A percentile compares a stretch with the other conserved stretches of the same genome.
phyloP scores from a whole-genome alignment of 345 rosid species.

The Aethionema arabicum region DNA sequence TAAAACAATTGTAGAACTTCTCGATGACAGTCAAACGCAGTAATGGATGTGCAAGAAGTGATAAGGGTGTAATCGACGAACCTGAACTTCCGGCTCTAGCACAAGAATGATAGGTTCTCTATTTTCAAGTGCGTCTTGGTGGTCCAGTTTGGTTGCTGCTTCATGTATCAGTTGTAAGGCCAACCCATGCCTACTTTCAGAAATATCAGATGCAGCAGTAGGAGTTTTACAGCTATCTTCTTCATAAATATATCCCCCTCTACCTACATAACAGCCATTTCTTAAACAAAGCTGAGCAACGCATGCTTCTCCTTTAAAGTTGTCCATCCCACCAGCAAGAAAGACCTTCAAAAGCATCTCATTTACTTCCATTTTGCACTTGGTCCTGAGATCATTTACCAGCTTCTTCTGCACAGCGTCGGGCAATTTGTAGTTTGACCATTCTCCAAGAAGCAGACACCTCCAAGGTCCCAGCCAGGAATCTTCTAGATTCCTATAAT shows the following conservation, averaged over 20 bases:
- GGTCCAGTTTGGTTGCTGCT: conserved; percentile 56
- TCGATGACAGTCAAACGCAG: not conserved
- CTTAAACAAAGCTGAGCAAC: conserved; percentile 43
- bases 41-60: conserved; percentile 13
- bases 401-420: conserved; percentile 54
- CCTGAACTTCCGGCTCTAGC: conserved; percentile 85
- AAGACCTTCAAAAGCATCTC: conserved; percentile 57
- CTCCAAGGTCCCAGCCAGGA: conserved; percentile 91
- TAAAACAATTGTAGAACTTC: conserved; percentile 12
- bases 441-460: conserved; percentile 65
- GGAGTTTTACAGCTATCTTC: conserved; percentile 41
- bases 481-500: conserved; percentile 69
- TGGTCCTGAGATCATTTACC: conserved; percentile 55
- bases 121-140: conserved; percentile 34
- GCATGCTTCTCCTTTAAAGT: conserved; percentile 46
- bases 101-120: conserved; percentile 79
- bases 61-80: conserved; percentile 33
- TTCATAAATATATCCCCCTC: conserved; percentile 37
- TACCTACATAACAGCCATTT: conserved; percentile 63
- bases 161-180: conserved; percentile 62
- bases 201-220: conserved; percentile 30
- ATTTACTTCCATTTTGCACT: conserved; percentile 67
- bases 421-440: conserved; percentile 42
- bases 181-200: conserved; percentile 40
- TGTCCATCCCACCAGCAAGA: conserved; percentile 51